Percentiles rank a stretch among this genome's conserved stretches.
Conservation (phyloP, 176 grass and related monocot genomes). For the Zoysia pacifica region DNA sequence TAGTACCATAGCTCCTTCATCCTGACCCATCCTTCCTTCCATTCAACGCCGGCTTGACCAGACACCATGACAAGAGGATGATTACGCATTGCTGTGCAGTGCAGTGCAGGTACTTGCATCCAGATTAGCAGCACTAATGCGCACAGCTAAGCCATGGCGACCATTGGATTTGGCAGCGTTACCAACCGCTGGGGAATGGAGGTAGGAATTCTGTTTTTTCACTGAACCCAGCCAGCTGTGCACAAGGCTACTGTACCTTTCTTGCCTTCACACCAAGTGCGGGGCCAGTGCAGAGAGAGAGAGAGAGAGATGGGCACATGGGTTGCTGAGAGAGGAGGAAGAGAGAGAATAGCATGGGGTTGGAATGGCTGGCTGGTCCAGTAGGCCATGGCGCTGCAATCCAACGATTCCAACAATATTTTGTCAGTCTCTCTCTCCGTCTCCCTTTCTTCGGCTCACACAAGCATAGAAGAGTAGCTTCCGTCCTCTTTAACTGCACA, state of each 20-base stretch:
- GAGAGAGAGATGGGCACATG: conserved; percentile 45
- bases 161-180: conserved; percentile 7
- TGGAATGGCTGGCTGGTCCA: conserved; percentile 10
- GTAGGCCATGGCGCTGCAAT: conserved; percentile 25
- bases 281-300: neutral
- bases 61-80: neutral
- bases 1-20: conserved; percentile 13
- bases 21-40: neutral
- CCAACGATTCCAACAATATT: conserved; percentile 24
- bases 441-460: neutral
- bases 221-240: conserved; percentile 29
- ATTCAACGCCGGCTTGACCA: conserved; percentile 34
- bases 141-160: conserved; percentile 17
- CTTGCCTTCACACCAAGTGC: conserved; percentile 32
- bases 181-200: neutral
- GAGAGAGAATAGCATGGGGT: neutral
- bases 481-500: conserved; percentile 24
- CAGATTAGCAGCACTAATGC: neutral
- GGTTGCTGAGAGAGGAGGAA: conserved; percentile 39
- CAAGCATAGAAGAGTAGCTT: neutral
- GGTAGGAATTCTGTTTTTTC: neutral
- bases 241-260: neutral
- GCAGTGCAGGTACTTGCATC: neutral
- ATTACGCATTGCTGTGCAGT: neutral
- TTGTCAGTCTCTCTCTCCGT: neutral